Conservation (phyloP, 2,329 filamentous ascomycete species). For the Aspergillus melleus region DNA sequence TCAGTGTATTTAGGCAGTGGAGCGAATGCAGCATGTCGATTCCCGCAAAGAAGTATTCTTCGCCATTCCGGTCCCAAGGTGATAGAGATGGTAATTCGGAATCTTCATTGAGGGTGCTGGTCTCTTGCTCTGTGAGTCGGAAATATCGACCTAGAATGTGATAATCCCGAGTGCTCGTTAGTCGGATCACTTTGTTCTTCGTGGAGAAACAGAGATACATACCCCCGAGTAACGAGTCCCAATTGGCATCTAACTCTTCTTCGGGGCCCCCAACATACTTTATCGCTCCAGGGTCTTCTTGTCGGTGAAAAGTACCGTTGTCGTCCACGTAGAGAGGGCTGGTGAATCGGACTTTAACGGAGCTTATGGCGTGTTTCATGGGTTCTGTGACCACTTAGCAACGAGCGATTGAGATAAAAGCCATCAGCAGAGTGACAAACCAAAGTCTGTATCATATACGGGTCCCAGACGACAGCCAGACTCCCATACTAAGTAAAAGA, state of each 20-base stretch:
- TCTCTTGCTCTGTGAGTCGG: neutral
- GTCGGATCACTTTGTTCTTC: neutral
- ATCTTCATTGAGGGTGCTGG: neutral
- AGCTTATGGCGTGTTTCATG: neutral
- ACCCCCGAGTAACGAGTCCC: neutral
- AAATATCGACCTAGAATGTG: neutral
- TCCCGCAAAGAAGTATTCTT: neutral
- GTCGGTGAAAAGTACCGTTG: neutral
- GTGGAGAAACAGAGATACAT: neutral
- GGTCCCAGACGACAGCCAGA: neutral
- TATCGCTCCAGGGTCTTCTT: neutral
- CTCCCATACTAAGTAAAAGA: neutral
- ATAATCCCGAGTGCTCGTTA: neutral
- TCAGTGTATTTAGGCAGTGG: neutral
- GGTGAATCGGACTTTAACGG: neutral
- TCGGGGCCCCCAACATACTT: neutral
- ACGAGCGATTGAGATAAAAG: neutral
- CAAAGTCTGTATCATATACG: neutral
- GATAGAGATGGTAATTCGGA: neutral
- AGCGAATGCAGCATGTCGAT: neutral
- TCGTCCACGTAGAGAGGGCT: neutral
- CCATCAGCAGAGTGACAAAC: neutral
- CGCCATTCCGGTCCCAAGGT: neutral
- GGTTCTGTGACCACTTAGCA: neutral
- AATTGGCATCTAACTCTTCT: neutral